These are phyloP conservation scores for Xylaria digitata DNA, from an alignment of 2,329 filamentous ascomycete genomes.

Conservation along the genomic window DNA sequence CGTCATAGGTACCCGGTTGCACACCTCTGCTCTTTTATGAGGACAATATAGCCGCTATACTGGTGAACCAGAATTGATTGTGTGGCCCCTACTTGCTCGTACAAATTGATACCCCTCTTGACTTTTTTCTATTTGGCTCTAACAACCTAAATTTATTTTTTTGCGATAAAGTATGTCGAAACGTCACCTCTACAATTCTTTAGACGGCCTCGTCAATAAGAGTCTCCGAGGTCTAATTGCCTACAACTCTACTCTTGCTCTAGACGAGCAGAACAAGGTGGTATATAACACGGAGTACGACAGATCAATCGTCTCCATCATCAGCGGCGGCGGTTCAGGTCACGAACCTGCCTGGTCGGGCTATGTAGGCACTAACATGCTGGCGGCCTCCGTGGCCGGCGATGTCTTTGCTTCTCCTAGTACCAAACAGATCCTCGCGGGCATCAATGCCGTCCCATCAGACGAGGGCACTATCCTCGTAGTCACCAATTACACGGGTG, in stretches of 20 bases:
- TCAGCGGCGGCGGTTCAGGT: conserved; percentile 67
- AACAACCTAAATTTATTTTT: conserved; percentile 7
- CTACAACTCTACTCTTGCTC: conserved; percentile 63
- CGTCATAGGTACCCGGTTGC: conserved; percentile 7
- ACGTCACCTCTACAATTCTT: conserved; percentile 63
- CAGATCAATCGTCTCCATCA: conserved; percentile 60
- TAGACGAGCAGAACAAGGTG: conserved; percentile 64
- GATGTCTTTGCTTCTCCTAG: conserved; percentile 73
- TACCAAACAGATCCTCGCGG: conserved; percentile 71
- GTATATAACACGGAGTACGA: conserved; percentile 61
- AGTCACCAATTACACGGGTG: conserved; percentile 73
- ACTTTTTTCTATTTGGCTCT: conserved; percentile 7
- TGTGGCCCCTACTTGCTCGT: not conserved
- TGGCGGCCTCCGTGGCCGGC: conserved; percentile 70
- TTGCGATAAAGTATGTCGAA: conserved; percentile 58
- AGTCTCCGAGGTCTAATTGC: conserved; percentile 62
- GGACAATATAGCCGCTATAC: not conserved
- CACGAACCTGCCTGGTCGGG: conserved; percentile 73
- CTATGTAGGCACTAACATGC: conserved; percentile 71
- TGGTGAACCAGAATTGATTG: conserved; percentile 6
- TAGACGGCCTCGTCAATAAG: conserved; percentile 66
- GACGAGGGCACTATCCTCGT: conserved; percentile 68
- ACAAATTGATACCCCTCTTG: not conserved
- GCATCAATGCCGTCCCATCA: conserved; percentile 66
- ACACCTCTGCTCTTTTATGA: conserved; percentile 2